Base-by-base conservation (phyloP, 306 rosid genomes). In the Prunus mira region DNA sequence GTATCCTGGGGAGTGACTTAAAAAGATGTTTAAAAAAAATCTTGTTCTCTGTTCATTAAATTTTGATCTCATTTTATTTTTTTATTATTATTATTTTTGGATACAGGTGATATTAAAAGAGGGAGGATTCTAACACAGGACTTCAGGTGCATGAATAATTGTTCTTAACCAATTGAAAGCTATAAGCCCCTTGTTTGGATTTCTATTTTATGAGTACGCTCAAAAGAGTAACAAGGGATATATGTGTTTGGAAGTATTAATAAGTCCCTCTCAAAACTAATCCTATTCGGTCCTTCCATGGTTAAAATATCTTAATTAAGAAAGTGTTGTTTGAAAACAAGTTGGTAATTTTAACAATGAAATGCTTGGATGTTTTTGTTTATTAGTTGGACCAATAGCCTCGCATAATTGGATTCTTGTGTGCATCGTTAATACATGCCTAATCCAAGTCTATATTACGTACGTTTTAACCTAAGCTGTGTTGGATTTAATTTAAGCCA, bases 261-360 rank as follows among this genome's bases (percentile, higher is more conserved):
- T 32, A 32, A 32, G 7, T 32, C 38, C 38, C 6, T 46, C 9
- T 58, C 19, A 45, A 67, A 46, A 18, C 69, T 2, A 65, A 65
- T 46, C 38, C 20, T 38, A 32, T 32, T 3, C 32, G 3, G 32
- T 30, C 38, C 6, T 32, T 22, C 13, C 60, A 46, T 11, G 50
- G 61, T 74, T 62, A 49, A 74, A 30, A 49, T n/a, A 49, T 74
- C 51, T 61, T 68, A 67, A 19, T 25, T 74, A 28, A 20, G 6
- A 72, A 34, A 25, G 12, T n/a, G 51, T 50, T 24, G 28, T 72
- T 27, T 27, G 17, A 61, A 55, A 55, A 12, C 34, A 52, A 55
- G 9, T 55, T 27, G 51, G 20, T 25, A 54, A 65, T 66, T 69
- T 55, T 38, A 75, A 19, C 11, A 20, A 56, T 50, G 52, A 57